These are phyloP conservation scores for Castanea sativa DNA, from an alignment of 306 rosid species.

Conservation along the genomic window DNA sequence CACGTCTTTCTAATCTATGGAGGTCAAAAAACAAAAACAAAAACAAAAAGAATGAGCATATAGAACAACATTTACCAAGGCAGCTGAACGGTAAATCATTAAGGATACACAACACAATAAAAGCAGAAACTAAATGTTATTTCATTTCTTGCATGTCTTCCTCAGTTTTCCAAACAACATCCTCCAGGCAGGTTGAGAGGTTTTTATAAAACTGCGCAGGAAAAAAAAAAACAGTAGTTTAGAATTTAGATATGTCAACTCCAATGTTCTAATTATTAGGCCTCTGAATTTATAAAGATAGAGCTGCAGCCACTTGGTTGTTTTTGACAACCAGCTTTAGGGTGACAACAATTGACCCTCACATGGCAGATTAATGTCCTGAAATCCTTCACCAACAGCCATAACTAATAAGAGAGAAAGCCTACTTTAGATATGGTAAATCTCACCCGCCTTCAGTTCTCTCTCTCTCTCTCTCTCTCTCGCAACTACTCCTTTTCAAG, in stretches of 20 bases:
- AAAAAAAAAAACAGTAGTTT: not conserved
- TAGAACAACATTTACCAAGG: slow-evolving; percentile 5
- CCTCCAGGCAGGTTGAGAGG: slow-evolving; percentile 75
- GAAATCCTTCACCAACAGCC: not conserved
- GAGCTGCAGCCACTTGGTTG: not conserved
- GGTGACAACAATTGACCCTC: not conserved
- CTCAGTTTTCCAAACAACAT: slow-evolving; percentile 94
- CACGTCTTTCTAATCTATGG: slow-evolving; percentile 29
- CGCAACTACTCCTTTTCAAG: not conserved
- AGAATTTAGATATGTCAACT: not conserved
- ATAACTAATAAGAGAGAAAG: not conserved
- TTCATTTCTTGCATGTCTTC: slow-evolving; percentile 65
- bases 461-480: not conserved
- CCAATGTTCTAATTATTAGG: not conserved
- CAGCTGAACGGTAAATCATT: not conserved
- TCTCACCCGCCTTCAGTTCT: not conserved
- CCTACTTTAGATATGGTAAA: not conserved
- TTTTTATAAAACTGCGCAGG: slow-evolving; percentile 79
- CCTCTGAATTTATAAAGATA: not conserved
- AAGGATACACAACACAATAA: slow-evolving; percentile 21
- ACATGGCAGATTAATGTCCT: not conserved
- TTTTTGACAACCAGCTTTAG: not conserved
- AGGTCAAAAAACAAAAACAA: slow-evolving; percentile 20
- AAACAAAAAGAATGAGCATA: slow-evolving; percentile 15
- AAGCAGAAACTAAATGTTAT: slow-evolving; percentile 24